Percentiles rank a stretch among this genome's conserved stretches.
These are phyloP conservation scores for Suhomyces tanzawaensis DNA, from an alignment of 805 yeast species.

Conservation along the genomic window DNA sequence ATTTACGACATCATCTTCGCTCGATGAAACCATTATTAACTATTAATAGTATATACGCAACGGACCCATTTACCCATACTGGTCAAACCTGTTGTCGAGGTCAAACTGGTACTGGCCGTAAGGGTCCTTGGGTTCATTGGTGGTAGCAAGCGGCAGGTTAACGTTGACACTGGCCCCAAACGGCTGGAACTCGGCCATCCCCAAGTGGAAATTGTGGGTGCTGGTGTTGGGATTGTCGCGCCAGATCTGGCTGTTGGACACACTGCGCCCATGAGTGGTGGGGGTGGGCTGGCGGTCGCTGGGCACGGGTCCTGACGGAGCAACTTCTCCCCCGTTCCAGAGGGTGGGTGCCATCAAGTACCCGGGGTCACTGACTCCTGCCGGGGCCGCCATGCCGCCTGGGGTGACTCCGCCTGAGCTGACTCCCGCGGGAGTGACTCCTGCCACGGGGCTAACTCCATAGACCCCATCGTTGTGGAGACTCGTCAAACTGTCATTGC, in stretches of 20 bases:
- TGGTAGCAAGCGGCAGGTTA: too few species aligned
- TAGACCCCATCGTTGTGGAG: constrained; percentile 5
- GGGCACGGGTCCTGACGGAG: not conserved
- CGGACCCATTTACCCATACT: too few species aligned
- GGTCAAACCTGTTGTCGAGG: too few species aligned
- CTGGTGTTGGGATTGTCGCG: constrained; percentile 13
- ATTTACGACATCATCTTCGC: too few species aligned
- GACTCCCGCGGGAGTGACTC: constrained; percentile 2
- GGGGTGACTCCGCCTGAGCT: not conserved
- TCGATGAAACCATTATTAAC: too few species aligned
- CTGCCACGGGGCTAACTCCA: not conserved
- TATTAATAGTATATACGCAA: too few species aligned
- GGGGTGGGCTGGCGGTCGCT: constrained; percentile 3
- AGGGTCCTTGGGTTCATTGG: too few species aligned
- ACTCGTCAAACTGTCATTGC: constrained; percentile 13
- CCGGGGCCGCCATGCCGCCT: not conserved
- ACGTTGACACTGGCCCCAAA: constrained; percentile 9
- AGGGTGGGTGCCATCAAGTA: constrained; percentile 10
- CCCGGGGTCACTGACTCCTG: constrained; percentile 3
- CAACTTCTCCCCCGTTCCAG: constrained; percentile 7
- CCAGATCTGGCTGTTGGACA: constrained; percentile 20
- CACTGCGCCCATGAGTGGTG: constrained; percentile 16
- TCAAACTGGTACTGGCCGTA: too few species aligned
- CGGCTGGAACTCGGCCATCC: constrained; percentile 16
- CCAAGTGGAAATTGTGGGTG: constrained; percentile 10